Conservation (phyloP, 768 basidiomycete species). For the Lactarius indigo region DNA sequence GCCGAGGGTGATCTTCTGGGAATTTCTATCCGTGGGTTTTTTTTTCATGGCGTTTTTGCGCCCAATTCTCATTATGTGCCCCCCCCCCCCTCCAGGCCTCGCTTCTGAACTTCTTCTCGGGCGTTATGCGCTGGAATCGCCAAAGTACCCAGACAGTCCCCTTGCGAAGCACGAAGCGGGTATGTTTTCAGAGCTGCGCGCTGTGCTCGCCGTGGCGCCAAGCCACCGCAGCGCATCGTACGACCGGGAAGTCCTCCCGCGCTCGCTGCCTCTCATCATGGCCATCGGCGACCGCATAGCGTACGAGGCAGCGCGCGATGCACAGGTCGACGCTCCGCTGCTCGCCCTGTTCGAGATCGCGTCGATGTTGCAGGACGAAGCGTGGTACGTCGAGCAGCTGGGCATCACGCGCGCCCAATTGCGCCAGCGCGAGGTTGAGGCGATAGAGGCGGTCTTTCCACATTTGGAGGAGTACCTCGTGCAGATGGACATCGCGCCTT, state of each 20-base stretch:
- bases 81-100: slow-evolving; percentile 37
- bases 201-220: slow-evolving; percentile 10
- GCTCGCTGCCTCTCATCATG: slow-evolving; percentile 49
- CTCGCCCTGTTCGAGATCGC: slow-evolving; percentile 55
- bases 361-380: slow-evolving; percentile 50
- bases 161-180: slow-evolving; percentile 47
- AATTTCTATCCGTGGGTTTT: slow-evolving; percentile 43
- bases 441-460: slow-evolving; percentile 28
- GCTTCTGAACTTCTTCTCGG: slow-evolving; percentile 56
- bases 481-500: slow-evolving; percentile 18
- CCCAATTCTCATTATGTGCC: slow-evolving; percentile 16
- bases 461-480: slow-evolving; percentile 24
- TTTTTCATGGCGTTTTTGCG: slow-evolving; percentile 28
- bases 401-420: slow-evolving; percentile 48
- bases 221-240: slow-evolving; percentile 49
- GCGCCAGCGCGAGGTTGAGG: slow-evolving; percentile 29
- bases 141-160: slow-evolving; percentile 43
- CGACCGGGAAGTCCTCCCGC: slow-evolving; percentile 53
- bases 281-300: slow-evolving; percentile 64
- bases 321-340: slow-evolving; percentile 44
- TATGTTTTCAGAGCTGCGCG: slow-evolving; percentile 32
- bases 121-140: slow-evolving; percentile 49
- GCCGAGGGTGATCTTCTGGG: slow-evolving; percentile 52
- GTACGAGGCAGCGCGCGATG: slow-evolving; percentile 49
- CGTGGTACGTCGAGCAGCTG: slow-evolving; percentile 57